Percentiles rank a stretch among this genome's conserved stretches.
Conservation (phyloP, 768 basidiomycete genomes). For the Atractiella rhizophila region DNA sequence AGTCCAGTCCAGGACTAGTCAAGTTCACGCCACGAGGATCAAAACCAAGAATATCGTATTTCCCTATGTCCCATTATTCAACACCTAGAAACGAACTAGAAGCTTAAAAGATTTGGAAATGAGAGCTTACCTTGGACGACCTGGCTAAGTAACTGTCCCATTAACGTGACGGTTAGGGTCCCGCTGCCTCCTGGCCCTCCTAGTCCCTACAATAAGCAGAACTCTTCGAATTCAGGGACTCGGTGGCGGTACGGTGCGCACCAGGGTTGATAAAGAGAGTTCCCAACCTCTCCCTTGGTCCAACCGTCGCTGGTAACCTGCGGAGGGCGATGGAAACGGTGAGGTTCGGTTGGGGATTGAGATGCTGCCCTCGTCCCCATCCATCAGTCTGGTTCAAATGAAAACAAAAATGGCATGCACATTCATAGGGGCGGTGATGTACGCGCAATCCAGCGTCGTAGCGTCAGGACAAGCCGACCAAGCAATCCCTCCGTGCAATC, state of each 20-base stretch:
- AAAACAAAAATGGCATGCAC: too few relatives aligned
- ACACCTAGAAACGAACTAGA: too few relatives aligned
- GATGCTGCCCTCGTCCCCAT: too few relatives aligned
- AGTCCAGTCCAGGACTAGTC: conserved; percentile 9
- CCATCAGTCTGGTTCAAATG: too few relatives aligned
- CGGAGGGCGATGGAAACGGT: not conserved
- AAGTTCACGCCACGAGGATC: conserved; percentile 15
- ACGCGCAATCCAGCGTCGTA: too few relatives aligned
- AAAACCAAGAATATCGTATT: conserved; percentile 13
- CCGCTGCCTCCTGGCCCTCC: not conserved
- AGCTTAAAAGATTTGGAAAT: not conserved
- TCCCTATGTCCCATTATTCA: too few relatives aligned
- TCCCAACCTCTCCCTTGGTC: not conserved
- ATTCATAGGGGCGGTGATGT: too few relatives aligned
- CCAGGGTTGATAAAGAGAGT: not conserved
- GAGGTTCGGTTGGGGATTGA: not conserved
- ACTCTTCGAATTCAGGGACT: not conserved
- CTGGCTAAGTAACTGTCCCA: not conserved
- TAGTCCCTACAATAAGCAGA: not conserved
- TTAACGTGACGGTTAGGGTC: not conserved
- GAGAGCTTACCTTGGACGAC: not conserved
- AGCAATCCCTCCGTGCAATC: too few relatives aligned
- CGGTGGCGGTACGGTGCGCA: not conserved
- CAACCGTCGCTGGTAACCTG: not conserved
- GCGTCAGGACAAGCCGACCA: too few relatives aligned